Evolutionary conservation across 108 stramenopile genomes (phyloP), one percentile per base, ranked within the genome.

Genomic region (Fistulifera solaris): DNA sequence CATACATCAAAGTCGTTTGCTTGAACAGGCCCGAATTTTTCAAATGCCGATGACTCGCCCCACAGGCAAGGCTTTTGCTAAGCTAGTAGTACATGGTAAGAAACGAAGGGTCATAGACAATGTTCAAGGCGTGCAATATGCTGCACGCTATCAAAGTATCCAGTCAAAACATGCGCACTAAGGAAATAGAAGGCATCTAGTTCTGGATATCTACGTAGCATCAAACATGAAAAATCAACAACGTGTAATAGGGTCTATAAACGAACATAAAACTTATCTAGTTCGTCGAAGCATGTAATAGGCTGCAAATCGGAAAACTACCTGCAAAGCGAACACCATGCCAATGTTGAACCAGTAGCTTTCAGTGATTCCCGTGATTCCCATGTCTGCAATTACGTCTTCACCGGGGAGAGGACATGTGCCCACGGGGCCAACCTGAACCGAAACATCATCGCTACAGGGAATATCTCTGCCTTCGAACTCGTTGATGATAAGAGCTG

Each of bases 291-390:
- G 53, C 43, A 77, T 17, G 11, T 53, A 28, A 40, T 81, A 81
- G 1, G 80, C 67, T 13, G 63, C 51, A 13, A 59, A 39, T 38
- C 79, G 56, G 26, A 76, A 54, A 16, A 65, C 52, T 0, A 75
- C 42, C 46, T 77, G 76, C 26, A 89, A 65, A 1, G 55, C 27
- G 17, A 76, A 42, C 16, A 78, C 23, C 43, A 81, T 58, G 3
- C 46, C 71, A 41, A 89, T 67, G 53, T 85, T 85, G 63, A 83
- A 69, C 80, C 81, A 85, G 42, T 73, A 66, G 48, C 61, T 67
- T 26, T 71, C 55, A 61, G 71, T 72, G 8, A 70, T 21, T 0
- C 83, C 87, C 17, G 64, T 44, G 17, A 85, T 67, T 7, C 87
- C 87, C 23, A 76, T 39, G 45, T 62, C 67, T 24, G 71, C 50